Evolutionary conservation across 257 asterid genomes (phyloP).

Genomic region (Penstemon newberryi): DNA sequence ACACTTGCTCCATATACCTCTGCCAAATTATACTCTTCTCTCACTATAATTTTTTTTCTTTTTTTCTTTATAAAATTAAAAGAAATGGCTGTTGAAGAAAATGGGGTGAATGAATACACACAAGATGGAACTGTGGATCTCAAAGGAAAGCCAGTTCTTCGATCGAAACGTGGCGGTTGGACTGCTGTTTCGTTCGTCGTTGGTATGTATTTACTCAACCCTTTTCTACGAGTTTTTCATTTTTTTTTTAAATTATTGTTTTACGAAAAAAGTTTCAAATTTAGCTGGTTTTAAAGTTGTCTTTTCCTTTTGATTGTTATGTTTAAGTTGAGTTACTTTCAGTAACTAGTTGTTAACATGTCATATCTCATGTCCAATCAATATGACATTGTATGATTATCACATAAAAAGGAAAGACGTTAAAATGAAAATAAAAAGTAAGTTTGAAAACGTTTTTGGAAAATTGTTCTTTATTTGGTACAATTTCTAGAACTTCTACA

Average conservation of each 20-base stretch:
- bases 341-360: background rate
- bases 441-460: too few relatives aligned
- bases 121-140: slow-evolving; percentile 62
- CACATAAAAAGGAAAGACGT: too few relatives aligned
- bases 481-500: too few relatives aligned
- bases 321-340: too few relatives aligned
- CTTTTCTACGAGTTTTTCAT: background rate
- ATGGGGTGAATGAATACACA: slow-evolving; percentile 38
- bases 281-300: background rate
- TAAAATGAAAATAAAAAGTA: too few relatives aligned
- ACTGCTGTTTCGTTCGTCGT: slow-evolving; percentile 62
- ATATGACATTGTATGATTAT: too few relatives aligned
- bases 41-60: too few relatives aligned
- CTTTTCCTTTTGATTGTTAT: too few relatives aligned
- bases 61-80: too few relatives aligned
- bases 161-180: slow-evolving; percentile 67
- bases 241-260: background rate
- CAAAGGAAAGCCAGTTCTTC: slow-evolving; percentile 57
- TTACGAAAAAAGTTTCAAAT: background rate
- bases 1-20: too few relatives aligned
- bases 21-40: background rate
- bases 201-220: slow-evolving; percentile 36
- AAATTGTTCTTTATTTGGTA: too few relatives aligned
- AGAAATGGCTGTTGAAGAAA: slow-evolving; percentile 34
- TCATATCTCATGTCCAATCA: background rate